These are phyloP conservation scores for Fusarium denticulatum DNA, from an alignment of 2,329 filamentous ascomycete species.

Conservation along the genomic window DNA sequence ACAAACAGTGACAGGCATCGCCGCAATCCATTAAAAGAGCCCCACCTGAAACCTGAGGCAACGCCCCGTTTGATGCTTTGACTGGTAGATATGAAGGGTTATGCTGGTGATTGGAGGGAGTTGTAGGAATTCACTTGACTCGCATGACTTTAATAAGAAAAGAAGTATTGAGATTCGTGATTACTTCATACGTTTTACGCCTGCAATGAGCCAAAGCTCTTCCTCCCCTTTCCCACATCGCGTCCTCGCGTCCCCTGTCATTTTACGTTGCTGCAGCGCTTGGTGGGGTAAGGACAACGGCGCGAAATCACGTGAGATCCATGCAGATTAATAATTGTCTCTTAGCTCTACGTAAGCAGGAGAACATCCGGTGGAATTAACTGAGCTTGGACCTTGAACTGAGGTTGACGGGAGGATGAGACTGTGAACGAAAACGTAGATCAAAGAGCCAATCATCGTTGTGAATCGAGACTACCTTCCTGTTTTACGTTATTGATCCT, in stretches of 20 bases:
- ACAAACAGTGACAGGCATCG: slow-evolving; percentile 36
- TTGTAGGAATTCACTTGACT: neutral
- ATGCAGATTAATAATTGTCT: slow-evolving; percentile 42
- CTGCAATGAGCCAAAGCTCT: neutral
- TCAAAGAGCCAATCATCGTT: slow-evolving; percentile 32
- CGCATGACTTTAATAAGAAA: neutral
- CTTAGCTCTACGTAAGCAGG: slow-evolving; percentile 28
- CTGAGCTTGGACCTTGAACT: slow-evolving; percentile 16
- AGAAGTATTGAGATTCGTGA: neutral
- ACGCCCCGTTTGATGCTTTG: slow-evolving; percentile 27
- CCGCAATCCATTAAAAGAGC: slow-evolving; percentile 44
- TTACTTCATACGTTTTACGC: neutral
- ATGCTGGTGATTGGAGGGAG: slow-evolving; percentile 11
- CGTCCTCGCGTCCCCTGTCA: slow-evolving; percentile 31
- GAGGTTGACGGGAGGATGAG: slow-evolving; percentile 38
- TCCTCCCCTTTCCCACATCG: slow-evolving; percentile 19
- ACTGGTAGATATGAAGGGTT: slow-evolving; percentile 4
- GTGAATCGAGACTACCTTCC: neutral
- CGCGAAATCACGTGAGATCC: slow-evolving; percentile 40
- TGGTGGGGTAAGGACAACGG: slow-evolving; percentile 24
- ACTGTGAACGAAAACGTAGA: slow-evolving; percentile 19
- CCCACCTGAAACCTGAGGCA: slow-evolving; percentile 43
- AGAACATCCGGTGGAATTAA: slow-evolving; percentile 1
- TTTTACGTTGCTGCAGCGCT: slow-evolving; percentile 26
- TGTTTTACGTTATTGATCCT: neutral